Evolutionary conservation across 345 rosid species (phyloP).

Genomic region (Fremontodendron californicum): DNA sequence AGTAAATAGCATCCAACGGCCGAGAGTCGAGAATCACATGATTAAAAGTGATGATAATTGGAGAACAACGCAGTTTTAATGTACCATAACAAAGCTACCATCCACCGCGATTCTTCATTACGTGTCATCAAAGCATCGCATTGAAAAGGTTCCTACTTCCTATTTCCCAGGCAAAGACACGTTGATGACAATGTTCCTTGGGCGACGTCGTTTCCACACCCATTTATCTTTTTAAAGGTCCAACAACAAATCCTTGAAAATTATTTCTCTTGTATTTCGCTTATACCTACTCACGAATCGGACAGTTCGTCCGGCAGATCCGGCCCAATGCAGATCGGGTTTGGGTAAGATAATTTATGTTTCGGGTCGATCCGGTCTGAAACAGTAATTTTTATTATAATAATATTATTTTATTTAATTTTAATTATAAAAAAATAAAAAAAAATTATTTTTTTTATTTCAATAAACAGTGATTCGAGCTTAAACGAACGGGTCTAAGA

Average conservation of each 20-base stretch:
- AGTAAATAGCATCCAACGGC: no score
- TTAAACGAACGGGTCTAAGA: no score
- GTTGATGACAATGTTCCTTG: neutral
- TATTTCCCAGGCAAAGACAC: neutral
- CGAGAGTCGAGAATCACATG: neutral
- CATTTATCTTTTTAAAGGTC: neutral
- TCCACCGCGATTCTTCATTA: neutral
- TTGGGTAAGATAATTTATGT: no score
- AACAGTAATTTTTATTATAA: no score
- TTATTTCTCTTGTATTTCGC: neutral
- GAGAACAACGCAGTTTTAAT: neutral
- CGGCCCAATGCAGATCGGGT: no score
- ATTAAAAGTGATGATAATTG: neutral
- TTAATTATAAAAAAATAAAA: no score
- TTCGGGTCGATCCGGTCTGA: no score
- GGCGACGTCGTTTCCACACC: neutral
- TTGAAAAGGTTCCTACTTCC: neutral
- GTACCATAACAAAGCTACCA: neutral
- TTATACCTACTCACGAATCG: no score
- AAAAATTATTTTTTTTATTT: no score
- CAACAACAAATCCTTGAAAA: neutral
- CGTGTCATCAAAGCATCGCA: conserved; percentile 7
- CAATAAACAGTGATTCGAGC: no score
- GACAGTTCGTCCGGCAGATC: no score
- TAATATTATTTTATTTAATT: no score